These are phyloP conservation scores for Ogataea nitratoaversa DNA, from an alignment of 805 yeast species.

Conservation along the genomic window DNA sequence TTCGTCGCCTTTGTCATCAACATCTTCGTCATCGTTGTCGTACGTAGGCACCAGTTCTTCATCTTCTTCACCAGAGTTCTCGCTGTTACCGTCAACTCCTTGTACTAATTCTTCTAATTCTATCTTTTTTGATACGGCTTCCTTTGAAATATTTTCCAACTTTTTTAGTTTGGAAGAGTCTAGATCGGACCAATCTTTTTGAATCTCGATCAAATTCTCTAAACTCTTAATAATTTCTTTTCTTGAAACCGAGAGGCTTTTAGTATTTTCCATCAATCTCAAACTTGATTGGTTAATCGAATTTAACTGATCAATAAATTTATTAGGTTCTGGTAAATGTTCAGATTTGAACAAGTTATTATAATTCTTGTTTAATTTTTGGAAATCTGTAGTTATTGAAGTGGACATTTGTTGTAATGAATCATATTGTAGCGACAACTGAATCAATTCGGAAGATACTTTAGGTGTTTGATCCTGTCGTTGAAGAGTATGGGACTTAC, in stretches of 20 bases:
- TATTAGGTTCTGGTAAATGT: slow-evolving; percentile 28
- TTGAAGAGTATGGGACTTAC: not conserved
- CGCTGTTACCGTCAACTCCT: slow-evolving; percentile 10
- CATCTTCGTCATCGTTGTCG: slow-evolving; percentile 13
- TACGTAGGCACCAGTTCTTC: slow-evolving; percentile 18
- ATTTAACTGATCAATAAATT: slow-evolving; percentile 23
- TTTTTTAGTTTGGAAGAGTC: slow-evolving; percentile 20
- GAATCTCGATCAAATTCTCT: slow-evolving; percentile 24
- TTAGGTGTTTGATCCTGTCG: slow-evolving; percentile 7
- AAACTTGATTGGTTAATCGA: slow-evolving; percentile 12
- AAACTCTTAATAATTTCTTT: slow-evolving; percentile 22
- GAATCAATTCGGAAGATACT: slow-evolving; percentile 24
- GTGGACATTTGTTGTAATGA: slow-evolving; percentile 20
- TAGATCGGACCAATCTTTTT: slow-evolving; percentile 29
- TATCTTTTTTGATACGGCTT: slow-evolving; percentile 16
- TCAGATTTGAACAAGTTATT: slow-evolving; percentile 25
- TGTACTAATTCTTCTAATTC: slow-evolving; percentile 25
- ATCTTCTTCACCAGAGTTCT: slow-evolving; percentile 16
- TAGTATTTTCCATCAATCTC: slow-evolving; percentile 10
- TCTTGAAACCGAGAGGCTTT: slow-evolving; percentile 18
- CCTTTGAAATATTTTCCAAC: slow-evolving; percentile 12
- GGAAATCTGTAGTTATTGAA: slow-evolving; percentile 14
- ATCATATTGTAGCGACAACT: slow-evolving; percentile 21
- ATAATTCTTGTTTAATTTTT: slow-evolving; percentile 21
- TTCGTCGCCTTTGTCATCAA: slow-evolving; percentile 11